Evolutionary conservation across 805 yeast genomes (phyloP), one percentile per base, ranked within the genome.

Genomic region (Barnettozyma sucrosica): DNA sequence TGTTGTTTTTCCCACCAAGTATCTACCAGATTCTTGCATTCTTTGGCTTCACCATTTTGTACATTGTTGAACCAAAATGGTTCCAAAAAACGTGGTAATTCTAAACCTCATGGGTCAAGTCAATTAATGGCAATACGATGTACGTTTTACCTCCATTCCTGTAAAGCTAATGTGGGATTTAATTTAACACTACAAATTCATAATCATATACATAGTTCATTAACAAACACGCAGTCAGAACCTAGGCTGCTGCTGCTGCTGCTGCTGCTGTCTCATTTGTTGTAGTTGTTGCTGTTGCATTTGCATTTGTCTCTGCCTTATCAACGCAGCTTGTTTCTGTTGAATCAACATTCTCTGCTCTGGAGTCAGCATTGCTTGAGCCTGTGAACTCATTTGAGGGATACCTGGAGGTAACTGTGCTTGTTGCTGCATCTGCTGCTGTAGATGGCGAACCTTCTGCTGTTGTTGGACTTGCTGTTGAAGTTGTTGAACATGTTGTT

Each of bases 381-480:
- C 13, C 30, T 46, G 49, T 3, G 42, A 13, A 20, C 21, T 39
- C 32, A 39, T 39, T 14, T 39, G 42, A 7, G 42, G 42, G 6
- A 39, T 39, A 5, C 42, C 42, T 10, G 20, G 32, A n/a, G 42
- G 23, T 25, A 39, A 16, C 6, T 39, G 42, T 21, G 18, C 32
- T 16, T 39, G 42, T 16, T 39, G 42, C n/a, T 39, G 42, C 33
- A 16, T n/a, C 24, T 23, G 28, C 14, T 20, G 24, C 20, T 16
- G 24, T 2, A 39, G 38, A 8, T 42, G 44, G 11, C 25, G 42
- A 25, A 16, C 21, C 24, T 39, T 18, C 33, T 39, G 42, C 21
- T 39, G 42, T 16, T 39, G 42, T 25, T 39, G 42, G 10, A 61
- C 64, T 34, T 59, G 62, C 51, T 62, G 39, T 28, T 51, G 51